phyloP scores from a whole-genome alignment of 2,329 filamentous ascomycete species.

The Aspergillus nomiae region DNA sequence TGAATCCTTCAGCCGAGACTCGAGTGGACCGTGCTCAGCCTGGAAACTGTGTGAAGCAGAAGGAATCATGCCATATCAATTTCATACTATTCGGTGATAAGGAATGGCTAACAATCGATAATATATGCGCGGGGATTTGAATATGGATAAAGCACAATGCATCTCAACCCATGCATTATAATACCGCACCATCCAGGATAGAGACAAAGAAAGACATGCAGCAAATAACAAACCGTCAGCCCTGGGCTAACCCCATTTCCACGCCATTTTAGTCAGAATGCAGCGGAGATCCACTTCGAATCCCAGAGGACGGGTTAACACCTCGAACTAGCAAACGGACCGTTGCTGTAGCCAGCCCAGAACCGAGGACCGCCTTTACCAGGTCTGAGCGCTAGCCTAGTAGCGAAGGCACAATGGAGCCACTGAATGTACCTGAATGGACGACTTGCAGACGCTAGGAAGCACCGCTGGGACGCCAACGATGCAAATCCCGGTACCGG shows the following conservation, averaged over 20 bases:
- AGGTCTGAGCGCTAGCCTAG: background rate
- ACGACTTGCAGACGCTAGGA: background rate
- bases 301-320: background rate
- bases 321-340: background rate
- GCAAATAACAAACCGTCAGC: background rate
- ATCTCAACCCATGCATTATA: background rate
- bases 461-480: background rate
- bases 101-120: background rate
- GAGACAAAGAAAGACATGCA: background rate
- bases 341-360: background rate
- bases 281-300: background rate
- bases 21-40: constrained; percentile 2
- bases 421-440: background rate
- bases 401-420: background rate
- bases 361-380: background rate
- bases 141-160: background rate
- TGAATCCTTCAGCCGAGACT: background rate
- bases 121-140: background rate
- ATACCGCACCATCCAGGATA: background rate
- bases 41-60: background rate
- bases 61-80: background rate
- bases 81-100: no score
- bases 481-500: background rate
- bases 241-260: background rate
- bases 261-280: background rate